These are phyloP conservation scores for Backusella macrospora DNA, from an alignment of 192 early-diverging fungal species.

Conservation along the genomic window DNA sequence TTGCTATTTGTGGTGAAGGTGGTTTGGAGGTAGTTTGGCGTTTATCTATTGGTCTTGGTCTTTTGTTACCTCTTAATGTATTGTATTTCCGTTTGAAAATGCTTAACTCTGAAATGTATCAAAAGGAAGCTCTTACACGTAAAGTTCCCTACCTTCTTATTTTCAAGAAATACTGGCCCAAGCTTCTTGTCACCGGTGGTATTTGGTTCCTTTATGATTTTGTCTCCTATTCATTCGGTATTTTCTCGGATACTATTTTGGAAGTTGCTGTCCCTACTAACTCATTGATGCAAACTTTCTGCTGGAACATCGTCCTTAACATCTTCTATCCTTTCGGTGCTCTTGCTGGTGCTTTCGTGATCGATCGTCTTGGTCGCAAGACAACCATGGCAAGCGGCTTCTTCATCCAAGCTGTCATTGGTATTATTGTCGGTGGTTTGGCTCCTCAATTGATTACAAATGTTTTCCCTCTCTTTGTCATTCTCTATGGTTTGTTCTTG, in stretches of 20 bases:
- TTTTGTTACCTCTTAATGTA: conserved; percentile 46
- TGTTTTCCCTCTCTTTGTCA: conserved; percentile 52
- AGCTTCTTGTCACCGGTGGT: conserved; percentile 51
- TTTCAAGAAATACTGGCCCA: conserved; percentile 55
- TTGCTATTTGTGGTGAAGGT: conserved; percentile 46
- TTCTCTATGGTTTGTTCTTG: conserved; percentile 59
- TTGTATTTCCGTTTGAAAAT: conserved; percentile 62
- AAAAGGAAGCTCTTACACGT: conserved; percentile 51
- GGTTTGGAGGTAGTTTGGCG: conserved; percentile 51
- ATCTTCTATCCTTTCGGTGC: conserved; percentile 57
- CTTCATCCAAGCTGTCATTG: conserved; percentile 48
- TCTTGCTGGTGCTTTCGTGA: conserved; percentile 45
- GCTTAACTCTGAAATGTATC: conserved; percentile 53
- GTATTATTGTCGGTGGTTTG: conserved; percentile 47
- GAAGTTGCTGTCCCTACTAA: conserved; percentile 30
- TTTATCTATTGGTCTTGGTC: conserved; percentile 54
- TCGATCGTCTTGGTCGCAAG: conserved; percentile 52
- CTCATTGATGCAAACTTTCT: conserved; percentile 50
- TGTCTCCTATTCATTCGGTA: conserved; percentile 36
- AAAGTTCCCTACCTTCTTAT: conserved; percentile 54
- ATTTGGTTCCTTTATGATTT: conserved; percentile 55
- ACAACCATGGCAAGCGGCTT: conserved; percentile 56
- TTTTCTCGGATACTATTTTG: conserved; percentile 38
- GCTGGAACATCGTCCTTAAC: conserved; percentile 55
- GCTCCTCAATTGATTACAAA: conserved; percentile 39